phyloP scores from a whole-genome alignment of 1,284 basidiomycete genomes.

The Ustilago crameri region DNA sequence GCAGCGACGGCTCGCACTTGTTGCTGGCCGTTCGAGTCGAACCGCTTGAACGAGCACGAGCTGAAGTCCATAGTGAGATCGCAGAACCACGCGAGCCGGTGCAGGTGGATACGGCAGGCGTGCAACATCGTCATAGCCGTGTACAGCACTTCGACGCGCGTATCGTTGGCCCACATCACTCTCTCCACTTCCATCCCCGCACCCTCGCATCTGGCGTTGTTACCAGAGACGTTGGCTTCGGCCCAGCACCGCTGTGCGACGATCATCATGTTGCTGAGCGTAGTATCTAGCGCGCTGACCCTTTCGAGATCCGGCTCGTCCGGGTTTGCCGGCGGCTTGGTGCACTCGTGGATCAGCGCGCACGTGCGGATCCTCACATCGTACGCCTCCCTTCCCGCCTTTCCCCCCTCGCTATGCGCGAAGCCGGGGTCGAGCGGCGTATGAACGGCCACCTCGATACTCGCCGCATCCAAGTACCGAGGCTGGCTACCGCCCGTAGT shows the following conservation, averaged over 20 bases:
- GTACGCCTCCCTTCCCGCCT: constrained; percentile 12
- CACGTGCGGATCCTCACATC: constrained; percentile 16
- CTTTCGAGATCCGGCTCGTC: constrained; percentile 15
- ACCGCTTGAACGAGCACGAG: constrained; percentile 21
- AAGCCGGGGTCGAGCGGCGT: constrained; percentile 16
- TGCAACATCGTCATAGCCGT: constrained; percentile 16
- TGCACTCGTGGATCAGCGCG: constrained; percentile 20
- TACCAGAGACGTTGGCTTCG: background rate
- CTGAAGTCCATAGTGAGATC: constrained; percentile 25
- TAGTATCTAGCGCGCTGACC: constrained; percentile 17
- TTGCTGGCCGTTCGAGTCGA: background rate
- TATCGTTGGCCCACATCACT: constrained; percentile 8
- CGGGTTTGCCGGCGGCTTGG: constrained; percentile 8
- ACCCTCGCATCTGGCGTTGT: too few relatives aligned
- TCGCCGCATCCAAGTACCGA: constrained; percentile 1
- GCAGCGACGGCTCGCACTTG: background rate
- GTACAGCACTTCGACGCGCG: constrained; percentile 19
- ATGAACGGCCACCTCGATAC: constrained; percentile 11
- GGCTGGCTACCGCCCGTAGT: constrained; percentile 16
- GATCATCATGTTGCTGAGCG: constrained; percentile 27
- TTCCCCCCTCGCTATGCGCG: background rate
- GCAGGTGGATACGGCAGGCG: constrained; percentile 21
- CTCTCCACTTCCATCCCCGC: background rate
- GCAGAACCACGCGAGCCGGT: constrained; percentile 20
- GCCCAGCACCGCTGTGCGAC: constrained; percentile 11